Percentiles rank a stretch among this genome's conserved stretches.
These are phyloP conservation scores for Rhizopus stolonifer DNA, from an alignment of 371 early-diverging fungal genomes.

Conservation along the genomic window DNA sequence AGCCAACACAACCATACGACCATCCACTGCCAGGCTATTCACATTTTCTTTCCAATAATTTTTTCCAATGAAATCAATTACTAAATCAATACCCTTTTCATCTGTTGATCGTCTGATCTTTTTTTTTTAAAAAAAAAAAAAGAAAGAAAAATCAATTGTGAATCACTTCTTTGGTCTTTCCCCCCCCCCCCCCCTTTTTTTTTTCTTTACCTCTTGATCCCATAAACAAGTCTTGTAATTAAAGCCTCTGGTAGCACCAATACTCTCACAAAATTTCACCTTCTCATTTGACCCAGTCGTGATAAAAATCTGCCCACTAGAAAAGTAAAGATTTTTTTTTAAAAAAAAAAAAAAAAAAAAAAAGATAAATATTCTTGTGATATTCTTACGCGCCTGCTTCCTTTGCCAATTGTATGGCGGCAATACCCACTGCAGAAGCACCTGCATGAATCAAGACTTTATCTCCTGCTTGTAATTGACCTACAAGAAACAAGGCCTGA, in stretches of 20 bases:
- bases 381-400: constrained; percentile 65
- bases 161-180: no score
- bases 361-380: no score
- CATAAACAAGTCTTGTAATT: constrained; percentile 73
- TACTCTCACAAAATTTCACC: constrained; percentile 56
- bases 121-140: no score
- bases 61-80: constrained; percentile 74
- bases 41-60: constrained; percentile 68
- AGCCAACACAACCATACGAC: constrained; percentile 72
- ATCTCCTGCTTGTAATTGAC: constrained; percentile 57
- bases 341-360: not conserved
- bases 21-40: constrained; percentile 64
- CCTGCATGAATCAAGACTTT: constrained; percentile 80
- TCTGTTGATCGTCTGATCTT: constrained; percentile 53
- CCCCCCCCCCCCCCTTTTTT: not conserved
- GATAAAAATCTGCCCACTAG: constrained; percentile 54
- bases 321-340: no score
- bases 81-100: constrained; percentile 65
- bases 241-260: constrained; percentile 75
- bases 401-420: constrained; percentile 77
- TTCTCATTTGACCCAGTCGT: constrained; percentile 74
- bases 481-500: constrained; percentile 70
- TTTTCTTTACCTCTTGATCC: constrained; percentile 45
- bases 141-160: no score
- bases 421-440: constrained; percentile 75